Base-by-base conservation (phyloP, 257 asterid genomes). In the Solanum neorickii region DNA sequence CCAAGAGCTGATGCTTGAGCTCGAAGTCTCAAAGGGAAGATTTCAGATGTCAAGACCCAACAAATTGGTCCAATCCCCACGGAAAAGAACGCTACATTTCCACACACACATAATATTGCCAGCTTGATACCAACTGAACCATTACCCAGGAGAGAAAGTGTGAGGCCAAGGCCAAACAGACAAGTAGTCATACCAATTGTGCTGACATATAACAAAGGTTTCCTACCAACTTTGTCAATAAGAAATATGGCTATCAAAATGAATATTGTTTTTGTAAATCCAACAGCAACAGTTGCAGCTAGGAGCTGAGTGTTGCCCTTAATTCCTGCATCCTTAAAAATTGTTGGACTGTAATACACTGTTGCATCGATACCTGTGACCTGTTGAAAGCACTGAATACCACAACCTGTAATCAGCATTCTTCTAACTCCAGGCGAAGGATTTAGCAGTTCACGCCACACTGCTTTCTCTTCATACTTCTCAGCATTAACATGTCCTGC, bases 31-130 rank as follows among this genome's bases (percentile, higher is more conserved):
- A 92, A 42, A 2, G 98, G 98, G 83, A 90, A 94, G 46, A 94
- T 90, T 75, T 94, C 98, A 3, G 98, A 93, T 1, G 96, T 88
- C 25, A 93, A 86, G 1, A 94, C 97, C 98, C 98, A 94, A 89
- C 96, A 93, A 37, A 94, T 83, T 0, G 98, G 98, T 18, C 98
- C 98, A 41, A 94, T 92, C n/a, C 98, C 98, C 3, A 93, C 89
- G 0, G 96, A 94, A 83, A 92, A 94, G 89, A 94, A 94, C 6
- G 98, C 98, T 12, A 93, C 98, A 87, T 94, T 93, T 39, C 93
- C 95, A 86, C 96, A 93, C 5, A 92, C 94, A 15, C 90, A 90
- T 2, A 92, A 6, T 12, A 94, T 84, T 21, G 93, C 92, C 80
- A 94, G 27, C 3, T 35, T 84, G 59, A 93, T 87, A 5, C 93